phyloP scores from a whole-genome alignment of 352 stramenopile genomes.

The Pythium grandisporangium region DNA sequence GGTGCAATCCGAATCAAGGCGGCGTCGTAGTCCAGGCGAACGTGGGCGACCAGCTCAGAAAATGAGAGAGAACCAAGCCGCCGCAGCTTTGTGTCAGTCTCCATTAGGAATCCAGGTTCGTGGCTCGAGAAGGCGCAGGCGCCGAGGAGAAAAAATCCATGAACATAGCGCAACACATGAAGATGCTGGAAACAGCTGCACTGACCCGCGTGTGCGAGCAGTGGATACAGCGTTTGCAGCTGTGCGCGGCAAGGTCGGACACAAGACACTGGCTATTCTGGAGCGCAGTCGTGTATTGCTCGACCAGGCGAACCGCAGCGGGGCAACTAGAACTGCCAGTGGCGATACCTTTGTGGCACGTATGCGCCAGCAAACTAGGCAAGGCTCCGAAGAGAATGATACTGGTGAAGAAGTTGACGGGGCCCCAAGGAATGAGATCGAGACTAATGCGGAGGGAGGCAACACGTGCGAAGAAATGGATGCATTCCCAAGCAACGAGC shows the following conservation, averaged over 20 bases:
- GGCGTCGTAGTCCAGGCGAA: too few relatives aligned
- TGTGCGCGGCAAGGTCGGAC: conserved; percentile 30
- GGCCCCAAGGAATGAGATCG: background rate
- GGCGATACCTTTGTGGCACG: conserved; percentile 6
- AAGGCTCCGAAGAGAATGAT: background rate
- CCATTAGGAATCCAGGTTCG: too few relatives aligned
- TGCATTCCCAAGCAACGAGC: background rate
- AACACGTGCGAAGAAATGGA: background rate
- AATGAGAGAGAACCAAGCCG: too few relatives aligned
- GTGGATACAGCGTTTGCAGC: conserved; percentile 25
- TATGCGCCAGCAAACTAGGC: conserved; percentile 6
- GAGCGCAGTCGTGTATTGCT: conserved; percentile 38
- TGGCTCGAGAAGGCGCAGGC: too few relatives aligned
- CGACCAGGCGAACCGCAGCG: background rate
- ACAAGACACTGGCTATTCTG: conserved; percentile 44
- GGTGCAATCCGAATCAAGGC: too few relatives aligned
- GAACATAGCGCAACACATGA: conserved; percentile 5
- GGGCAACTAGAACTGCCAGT: background rate
- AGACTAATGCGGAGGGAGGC: background rate
- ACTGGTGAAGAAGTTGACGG: too few relatives aligned
- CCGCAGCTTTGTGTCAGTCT: too few relatives aligned
- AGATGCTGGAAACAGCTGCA: conserved; percentile 2
- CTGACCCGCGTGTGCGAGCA: conserved; percentile 3
- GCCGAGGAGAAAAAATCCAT: too few relatives aligned
- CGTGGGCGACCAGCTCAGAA: too few relatives aligned